Evolutionary conservation across 805 yeast genomes (phyloP), one percentile per base, ranked within the genome.

Genomic region (Lachancea thermotolerans): DNA sequence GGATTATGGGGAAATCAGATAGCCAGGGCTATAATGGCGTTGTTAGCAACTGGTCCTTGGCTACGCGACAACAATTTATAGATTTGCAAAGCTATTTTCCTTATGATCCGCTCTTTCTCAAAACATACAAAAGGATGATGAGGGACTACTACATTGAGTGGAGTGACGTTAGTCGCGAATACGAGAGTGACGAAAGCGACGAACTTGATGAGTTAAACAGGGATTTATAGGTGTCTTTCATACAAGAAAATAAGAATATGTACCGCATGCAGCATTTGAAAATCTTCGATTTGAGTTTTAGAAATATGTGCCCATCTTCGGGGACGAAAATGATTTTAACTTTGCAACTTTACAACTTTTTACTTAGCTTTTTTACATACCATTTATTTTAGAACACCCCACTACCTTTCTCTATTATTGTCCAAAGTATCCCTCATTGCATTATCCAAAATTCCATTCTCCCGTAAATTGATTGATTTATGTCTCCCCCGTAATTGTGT

Each of bases 51-150:
- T 62, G 66, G 54, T 72, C 74, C 43, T 71, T 77, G 52, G 73
- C 73, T 28, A 78, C 79, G 45, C 81, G 81, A 57, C 90, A 85
- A 59, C 96, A 89, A 58, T 88, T 86, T 58, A 74, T 85, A 53
- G 95, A 88, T 57, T 71, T 91, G 42, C 96, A 90, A 62, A 89
- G 93, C n/a, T 91, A 88, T 62, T 91, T 91, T 66, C 99, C 99
- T 10, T 91, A 86, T 62, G 98, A 91, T 69, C 99, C 99, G 1
- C 66, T 93, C 49, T 78, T 85, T 41, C 73, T 91, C 50, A 83
- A 81, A 37, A 66, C 66, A 10, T 76, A 86, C 39, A 78, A 81
- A 55, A 62, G 66, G 34, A 61, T 78, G 30, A 67, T 93, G 45
- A 69, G 73, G 29, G 71, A 66, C 5, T 72, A 74, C 48, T 85